Evolutionary conservation across 768 basidiomycete genomes (phyloP).

Genomic region (Tricholoma hemisulphureum): DNA sequence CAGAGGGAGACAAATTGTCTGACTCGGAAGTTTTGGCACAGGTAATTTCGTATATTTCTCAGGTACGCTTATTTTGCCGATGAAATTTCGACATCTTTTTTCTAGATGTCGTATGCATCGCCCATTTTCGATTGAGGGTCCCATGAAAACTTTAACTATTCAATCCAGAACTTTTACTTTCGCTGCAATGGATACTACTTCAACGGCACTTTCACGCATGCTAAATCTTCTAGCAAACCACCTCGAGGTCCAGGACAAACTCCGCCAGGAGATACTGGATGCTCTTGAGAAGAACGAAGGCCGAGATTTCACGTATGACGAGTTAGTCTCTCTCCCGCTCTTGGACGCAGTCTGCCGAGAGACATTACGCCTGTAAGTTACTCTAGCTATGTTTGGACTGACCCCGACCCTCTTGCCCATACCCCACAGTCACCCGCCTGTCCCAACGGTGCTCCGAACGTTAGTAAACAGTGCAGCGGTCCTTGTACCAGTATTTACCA

Average conservation of each 20-base stretch:
- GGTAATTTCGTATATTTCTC: slow-evolving; percentile 12
- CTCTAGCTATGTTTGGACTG: background rate
- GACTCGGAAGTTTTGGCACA: slow-evolving; percentile 32
- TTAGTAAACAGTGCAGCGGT: slow-evolving; percentile 5
- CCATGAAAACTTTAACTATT: background rate
- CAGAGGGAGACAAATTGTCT: slow-evolving; percentile 26
- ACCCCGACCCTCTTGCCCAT: background rate
- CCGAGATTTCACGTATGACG: slow-evolving; percentile 23
- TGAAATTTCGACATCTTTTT: background rate
- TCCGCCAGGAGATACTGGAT: slow-evolving; percentile 27
- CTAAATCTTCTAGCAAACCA: slow-evolving; percentile 27
- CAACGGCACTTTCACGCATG: slow-evolving; percentile 28
- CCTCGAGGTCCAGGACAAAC: slow-evolving; percentile 31
- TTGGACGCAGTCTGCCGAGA: slow-evolving; percentile 37
- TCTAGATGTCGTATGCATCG: slow-evolving; percentile 15
- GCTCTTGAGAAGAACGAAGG: slow-evolving; percentile 9
- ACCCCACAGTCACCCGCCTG: slow-evolving; percentile 20
- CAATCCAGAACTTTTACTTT: slow-evolving; percentile 28
- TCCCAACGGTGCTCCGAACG: slow-evolving; percentile 21
- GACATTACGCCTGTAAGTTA: slow-evolving; percentile 32
- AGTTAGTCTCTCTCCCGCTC: slow-evolving; percentile 27
- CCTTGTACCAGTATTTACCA: background rate
- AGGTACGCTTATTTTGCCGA: background rate
- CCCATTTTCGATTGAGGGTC: background rate
- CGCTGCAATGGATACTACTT: slow-evolving; percentile 36